Percentiles rank a stretch among this genome's conserved stretches.
Conservation (phyloP, 1,284 basidiomycete species). For the Psilocybe mexicana region DNA sequence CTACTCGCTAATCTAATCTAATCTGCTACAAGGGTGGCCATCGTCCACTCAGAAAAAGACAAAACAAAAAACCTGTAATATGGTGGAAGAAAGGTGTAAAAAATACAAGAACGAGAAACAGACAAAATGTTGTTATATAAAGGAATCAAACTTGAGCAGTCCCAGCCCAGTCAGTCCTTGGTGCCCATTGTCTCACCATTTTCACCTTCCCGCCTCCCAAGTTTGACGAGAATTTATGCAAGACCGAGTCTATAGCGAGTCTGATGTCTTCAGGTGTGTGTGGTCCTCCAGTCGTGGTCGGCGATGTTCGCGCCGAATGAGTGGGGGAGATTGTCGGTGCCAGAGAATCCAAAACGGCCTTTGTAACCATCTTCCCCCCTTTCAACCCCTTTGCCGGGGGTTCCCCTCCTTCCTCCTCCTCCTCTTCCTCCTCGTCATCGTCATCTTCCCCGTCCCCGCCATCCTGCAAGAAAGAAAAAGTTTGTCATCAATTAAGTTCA, state of each 20-base stretch:
- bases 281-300: slow-evolving; percentile 39
- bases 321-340: slow-evolving; percentile 28
- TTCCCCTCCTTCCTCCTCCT: slow-evolving; percentile 42
- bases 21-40: slow-evolving; percentile 11
- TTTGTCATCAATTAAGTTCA: slow-evolving; percentile 8
- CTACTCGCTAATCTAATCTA: slow-evolving; percentile 28
- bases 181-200: slow-evolving; percentile 48
- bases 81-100: slow-evolving; percentile 17
- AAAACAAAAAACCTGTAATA: slow-evolving; percentile 15
- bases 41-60: slow-evolving; percentile 7
- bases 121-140: slow-evolving; percentile 12
- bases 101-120: slow-evolving; percentile 14
- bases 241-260: slow-evolving; percentile 18
- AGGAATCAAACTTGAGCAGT: slow-evolving; percentile 35
- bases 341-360: slow-evolving; percentile 21
- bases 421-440: slow-evolving; percentile 54
- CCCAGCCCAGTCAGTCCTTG: slow-evolving; percentile 35
- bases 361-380: slow-evolving; percentile 15
- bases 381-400: slow-evolving; percentile 26
- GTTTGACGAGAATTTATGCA: slow-evolving; percentile 15
- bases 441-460: slow-evolving; percentile 61
- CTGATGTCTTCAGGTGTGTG: slow-evolving; percentile 34
- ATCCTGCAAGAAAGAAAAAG: slow-evolving; percentile 40
- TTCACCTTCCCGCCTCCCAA: slow-evolving; percentile 38
- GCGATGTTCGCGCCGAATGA: slow-evolving; percentile 50